phyloP scores from a whole-genome alignment of 2,329 filamentous ascomycete species.

The Trematosphaeria pertusa region DNA sequence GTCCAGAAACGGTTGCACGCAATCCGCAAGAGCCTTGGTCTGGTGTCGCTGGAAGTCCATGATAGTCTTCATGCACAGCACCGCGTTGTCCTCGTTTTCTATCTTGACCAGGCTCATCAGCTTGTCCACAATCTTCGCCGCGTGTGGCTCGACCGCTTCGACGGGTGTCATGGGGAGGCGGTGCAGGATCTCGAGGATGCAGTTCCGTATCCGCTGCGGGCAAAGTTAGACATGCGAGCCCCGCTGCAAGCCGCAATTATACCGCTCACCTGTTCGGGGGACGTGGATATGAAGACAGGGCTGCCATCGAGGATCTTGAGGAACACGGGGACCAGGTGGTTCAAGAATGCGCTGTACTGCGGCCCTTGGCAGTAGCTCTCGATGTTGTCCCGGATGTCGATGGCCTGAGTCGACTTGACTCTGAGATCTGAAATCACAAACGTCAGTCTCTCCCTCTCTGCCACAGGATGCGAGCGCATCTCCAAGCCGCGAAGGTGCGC shows the following conservation, averaged over 20 bases:
- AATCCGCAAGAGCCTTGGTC: conserved; percentile 77
- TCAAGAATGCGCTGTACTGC: conserved; percentile 81
- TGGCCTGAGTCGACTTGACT: conserved; percentile 80
- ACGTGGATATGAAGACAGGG: conserved; percentile 90
- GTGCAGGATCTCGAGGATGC: conserved; percentile 92
- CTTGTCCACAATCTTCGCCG: conserved; percentile 85
- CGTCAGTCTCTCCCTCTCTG: conserved; percentile 23
- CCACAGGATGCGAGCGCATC: conserved; percentile 6
- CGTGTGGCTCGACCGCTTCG: conserved; percentile 87
- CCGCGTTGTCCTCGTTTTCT: conserved; percentile 98
- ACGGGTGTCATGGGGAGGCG: conserved; percentile 77
- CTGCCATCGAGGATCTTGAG: conserved; percentile 82
- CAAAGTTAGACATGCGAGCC: conserved; percentile 17
- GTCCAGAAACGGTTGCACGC: conserved; percentile 87
- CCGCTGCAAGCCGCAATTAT: too few relatives aligned
- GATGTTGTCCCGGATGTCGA: conserved; percentile 87
- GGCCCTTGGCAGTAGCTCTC: conserved; percentile 83
- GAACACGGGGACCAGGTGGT: conserved; percentile 89
- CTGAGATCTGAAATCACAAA: conserved; percentile 69
- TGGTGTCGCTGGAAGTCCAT: conserved; percentile 97
- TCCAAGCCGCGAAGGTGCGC: not conserved
- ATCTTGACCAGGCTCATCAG: conserved; percentile 86
- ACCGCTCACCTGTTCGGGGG: conserved; percentile 83
- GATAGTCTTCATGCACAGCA: conserved; percentile 97
- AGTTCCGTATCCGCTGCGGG: conserved; percentile 83